Base-by-base conservation (phyloP, 2,329 filamentous ascomycete genomes). In the Aspergillus uvarum region DNA sequence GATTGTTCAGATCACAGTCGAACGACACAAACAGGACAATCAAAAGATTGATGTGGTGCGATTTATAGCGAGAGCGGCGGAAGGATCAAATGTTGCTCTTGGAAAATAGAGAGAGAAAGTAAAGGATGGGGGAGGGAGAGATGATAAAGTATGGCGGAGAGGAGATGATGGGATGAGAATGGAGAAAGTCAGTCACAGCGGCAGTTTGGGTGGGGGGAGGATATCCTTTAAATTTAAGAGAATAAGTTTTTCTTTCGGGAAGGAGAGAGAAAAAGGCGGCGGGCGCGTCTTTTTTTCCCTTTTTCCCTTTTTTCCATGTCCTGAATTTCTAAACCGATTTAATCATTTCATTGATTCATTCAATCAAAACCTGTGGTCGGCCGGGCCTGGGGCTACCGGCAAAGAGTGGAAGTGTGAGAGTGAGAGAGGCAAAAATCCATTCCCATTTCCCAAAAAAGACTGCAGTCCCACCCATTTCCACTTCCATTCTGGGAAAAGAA, bases 41-140 rank as follows among this genome's bases (percentile, higher is more conserved):
- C 61, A 50, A 61, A 52, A 56, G 58, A 63, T 60, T 63, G 62
- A 59, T 51, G 52, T 47, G 51, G 50, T 57, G 56, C 47, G 58
- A 61, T 19, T 35, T 35, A 58, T 50, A 49, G 54, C 53, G 47
- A 62, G 53, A 63, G 48, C n/a, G 59, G 57, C 49, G 57, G 56
- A 52, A 54, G 60, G 60, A 63, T 60, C 66, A 65, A 64, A 65
- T 62, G 61, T 53, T 63, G 66, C 63, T 67, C 67, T 63, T 12
- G 4, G 11, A 19, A 44, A 59, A 68, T 63, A 63, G 60, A 56
- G 61, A 56, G 56, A 59, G 58, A 59, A 51, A 54, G 59, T 32
- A 35, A n/a, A 38, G 38, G 21, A 32, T 16, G 35, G 24, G 47
- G 50, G 32, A 26, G 47, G 22, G 31, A 29, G 38, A 35, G 35